Evolutionary conservation across 176 grass and related monocot genomes (phyloP).

Genomic region (Oryza australiensis): DNA sequence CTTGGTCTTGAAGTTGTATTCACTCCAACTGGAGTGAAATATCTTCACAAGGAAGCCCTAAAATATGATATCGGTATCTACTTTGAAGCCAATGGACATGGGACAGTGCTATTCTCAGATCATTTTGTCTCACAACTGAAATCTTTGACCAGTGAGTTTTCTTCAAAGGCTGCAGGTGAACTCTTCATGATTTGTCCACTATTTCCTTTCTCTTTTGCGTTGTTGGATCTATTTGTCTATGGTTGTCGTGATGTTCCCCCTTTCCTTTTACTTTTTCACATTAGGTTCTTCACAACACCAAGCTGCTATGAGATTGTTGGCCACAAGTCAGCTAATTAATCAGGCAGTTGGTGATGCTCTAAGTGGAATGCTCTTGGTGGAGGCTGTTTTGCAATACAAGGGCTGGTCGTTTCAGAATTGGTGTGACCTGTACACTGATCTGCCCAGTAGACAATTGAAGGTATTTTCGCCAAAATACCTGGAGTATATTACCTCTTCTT

Average conservation of each 20-base stretch:
- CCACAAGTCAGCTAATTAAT: constrained; percentile 78
- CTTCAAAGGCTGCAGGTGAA: constrained; percentile 50
- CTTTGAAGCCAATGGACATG: constrained; percentile 97
- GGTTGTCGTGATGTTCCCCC: background rate
- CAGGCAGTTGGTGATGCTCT: constrained; percentile 91
- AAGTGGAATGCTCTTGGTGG: constrained; percentile 85
- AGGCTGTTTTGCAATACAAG: constrained; percentile 81
- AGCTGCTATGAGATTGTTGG: constrained; percentile 73
- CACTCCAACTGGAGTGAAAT: constrained; percentile 91
- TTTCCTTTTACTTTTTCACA: background rate
- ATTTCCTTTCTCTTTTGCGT: background rate
- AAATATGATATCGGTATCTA: constrained; percentile 91
- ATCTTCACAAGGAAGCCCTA: constrained; percentile 87
- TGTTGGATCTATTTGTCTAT: background rate
- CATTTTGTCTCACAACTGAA: constrained; percentile 55
- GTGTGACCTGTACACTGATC: constrained; percentile 84
- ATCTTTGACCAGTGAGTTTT: constrained; percentile 36
- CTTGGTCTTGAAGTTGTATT: constrained; percentile 79
- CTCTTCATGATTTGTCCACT: background rate
- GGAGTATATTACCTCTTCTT: background rate
- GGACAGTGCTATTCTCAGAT: constrained; percentile 75
- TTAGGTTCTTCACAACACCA: constrained; percentile 57
- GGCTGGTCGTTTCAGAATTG: constrained; percentile 85
- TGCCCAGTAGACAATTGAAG: constrained; percentile 91
- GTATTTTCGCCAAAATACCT: constrained; percentile 11